Evolutionary conservation across 805 yeast species (phyloP).

Genomic region (Debaryomyces prosopidis): DNA sequence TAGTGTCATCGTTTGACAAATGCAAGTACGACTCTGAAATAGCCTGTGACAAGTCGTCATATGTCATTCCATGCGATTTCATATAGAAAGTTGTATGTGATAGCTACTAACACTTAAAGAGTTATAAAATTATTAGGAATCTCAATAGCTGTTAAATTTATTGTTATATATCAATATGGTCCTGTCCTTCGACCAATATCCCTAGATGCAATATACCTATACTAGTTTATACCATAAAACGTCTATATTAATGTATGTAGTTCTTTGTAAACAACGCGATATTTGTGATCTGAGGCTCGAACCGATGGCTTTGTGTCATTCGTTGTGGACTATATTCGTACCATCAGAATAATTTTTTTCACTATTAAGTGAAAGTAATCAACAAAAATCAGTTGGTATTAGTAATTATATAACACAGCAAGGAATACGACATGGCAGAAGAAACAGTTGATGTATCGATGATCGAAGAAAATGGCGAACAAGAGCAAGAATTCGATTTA

Average conservation of each 20-base stretch:
- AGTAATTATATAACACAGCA: too few species aligned
- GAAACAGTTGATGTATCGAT: constrained; percentile 22
- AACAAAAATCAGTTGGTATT: background rate
- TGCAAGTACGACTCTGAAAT: constrained; percentile 31
- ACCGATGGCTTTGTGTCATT: background rate
- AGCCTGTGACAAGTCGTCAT: constrained; percentile 24
- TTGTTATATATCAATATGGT: background rate
- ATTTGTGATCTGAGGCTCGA: background rate
- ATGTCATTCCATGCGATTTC: constrained; percentile 5
- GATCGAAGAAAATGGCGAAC: constrained; percentile 28
- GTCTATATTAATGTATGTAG: background rate
- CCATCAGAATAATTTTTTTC: background rate
- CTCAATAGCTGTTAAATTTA: constrained; percentile 1
- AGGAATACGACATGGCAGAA: constrained; percentile 15
- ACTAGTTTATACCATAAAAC: background rate
- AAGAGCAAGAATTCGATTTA: constrained; percentile 49
- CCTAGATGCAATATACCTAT: background rate
- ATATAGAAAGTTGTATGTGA: constrained; percentile 1
- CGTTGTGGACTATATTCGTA: too few species aligned
- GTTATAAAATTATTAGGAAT: background rate
- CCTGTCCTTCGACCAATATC: background rate
- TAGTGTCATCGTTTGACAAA: constrained; percentile 22
- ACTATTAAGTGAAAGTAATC: background rate
- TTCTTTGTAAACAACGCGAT: constrained; percentile 5
- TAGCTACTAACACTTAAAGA: background rate